Percentiles rank a stretch among this genome's conserved stretches.
Evolutionary conservation across 306 rosid genomes (phyloP).

Genomic region (Cyclanthera cordifolia): DNA sequence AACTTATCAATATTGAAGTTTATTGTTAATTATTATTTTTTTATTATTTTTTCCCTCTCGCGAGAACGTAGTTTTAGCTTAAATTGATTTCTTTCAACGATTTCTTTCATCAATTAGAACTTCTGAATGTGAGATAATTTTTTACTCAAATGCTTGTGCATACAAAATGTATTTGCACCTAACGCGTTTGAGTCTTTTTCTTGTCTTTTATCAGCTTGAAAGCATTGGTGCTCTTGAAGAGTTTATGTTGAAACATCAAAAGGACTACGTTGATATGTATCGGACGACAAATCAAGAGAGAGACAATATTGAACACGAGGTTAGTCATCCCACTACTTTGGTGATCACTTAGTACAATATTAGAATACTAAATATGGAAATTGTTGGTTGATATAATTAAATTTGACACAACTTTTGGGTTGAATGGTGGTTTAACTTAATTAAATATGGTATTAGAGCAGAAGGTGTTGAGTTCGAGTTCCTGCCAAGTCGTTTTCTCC

Average conservation of each 20-base stretch:
- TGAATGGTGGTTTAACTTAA: too few species aligned
- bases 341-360: neutral
- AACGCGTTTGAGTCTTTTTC: neutral
- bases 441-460: too few species aligned
- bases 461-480: too few species aligned
- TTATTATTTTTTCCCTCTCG: neutral
- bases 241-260: slow-evolving; percentile 72
- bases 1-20: neutral
- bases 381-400: too few species aligned
- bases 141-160: too few species aligned
- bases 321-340: slow-evolving; percentile 26
- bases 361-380: neutral
- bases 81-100: neutral
- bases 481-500: too few species aligned
- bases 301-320: slow-evolving; percentile 95
- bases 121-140: too few species aligned
- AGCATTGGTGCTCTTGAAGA: slow-evolving; percentile 69
- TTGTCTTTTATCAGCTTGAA: slow-evolving; percentile 37
- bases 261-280: slow-evolving; percentile 83
- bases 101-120: neutral
- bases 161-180: too few species aligned
- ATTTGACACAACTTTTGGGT: neutral
- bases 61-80: neutral
- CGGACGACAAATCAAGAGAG: slow-evolving; percentile 91
- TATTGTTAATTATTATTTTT: too few species aligned